Evolutionary conservation across 164 flowering plant genomes (phyloP).

Genomic region (Tetracentron sinense): DNA sequence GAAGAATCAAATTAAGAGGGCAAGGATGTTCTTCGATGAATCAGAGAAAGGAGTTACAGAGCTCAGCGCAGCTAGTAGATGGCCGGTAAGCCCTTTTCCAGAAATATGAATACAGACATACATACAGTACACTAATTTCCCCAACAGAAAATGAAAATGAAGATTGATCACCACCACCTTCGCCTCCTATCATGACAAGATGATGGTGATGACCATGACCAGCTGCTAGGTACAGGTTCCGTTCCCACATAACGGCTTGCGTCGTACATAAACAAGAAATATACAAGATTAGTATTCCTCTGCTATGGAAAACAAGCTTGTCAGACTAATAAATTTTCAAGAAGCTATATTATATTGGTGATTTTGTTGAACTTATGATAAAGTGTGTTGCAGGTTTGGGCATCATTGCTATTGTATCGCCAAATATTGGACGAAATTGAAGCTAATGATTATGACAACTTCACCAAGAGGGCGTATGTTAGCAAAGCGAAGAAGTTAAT

Average conservation of each 20-base stretch:
- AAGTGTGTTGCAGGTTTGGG: constrained; percentile 63
- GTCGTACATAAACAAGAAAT: no score
- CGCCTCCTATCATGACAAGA: no score
- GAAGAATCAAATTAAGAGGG: constrained; percentile 78
- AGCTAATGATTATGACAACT: constrained; percentile 83
- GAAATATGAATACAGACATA: not conserved
- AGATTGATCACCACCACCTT: no score
- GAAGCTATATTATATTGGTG: not conserved
- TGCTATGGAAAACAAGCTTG: no score
- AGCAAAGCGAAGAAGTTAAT: constrained; percentile 65
- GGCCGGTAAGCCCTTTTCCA: constrained; percentile 97
- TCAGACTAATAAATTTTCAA: no score
- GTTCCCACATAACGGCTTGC: no score
- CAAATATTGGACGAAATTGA: constrained; percentile 83
- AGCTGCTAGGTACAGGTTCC: no score
- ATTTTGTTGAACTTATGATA: no score
- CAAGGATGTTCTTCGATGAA: constrained; percentile 79
- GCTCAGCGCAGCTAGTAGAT: constrained; percentile 75
- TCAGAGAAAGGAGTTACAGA: constrained; percentile 76
- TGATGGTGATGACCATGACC: no score
- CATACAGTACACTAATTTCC: no score
- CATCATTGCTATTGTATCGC: constrained; percentile 69
- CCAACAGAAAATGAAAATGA: no score
- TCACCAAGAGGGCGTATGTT: constrained; percentile 83
- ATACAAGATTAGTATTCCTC: no score